Base-by-base conservation (phyloP, 129 eudicot genomes). In the Lonicera japonica region DNA sequence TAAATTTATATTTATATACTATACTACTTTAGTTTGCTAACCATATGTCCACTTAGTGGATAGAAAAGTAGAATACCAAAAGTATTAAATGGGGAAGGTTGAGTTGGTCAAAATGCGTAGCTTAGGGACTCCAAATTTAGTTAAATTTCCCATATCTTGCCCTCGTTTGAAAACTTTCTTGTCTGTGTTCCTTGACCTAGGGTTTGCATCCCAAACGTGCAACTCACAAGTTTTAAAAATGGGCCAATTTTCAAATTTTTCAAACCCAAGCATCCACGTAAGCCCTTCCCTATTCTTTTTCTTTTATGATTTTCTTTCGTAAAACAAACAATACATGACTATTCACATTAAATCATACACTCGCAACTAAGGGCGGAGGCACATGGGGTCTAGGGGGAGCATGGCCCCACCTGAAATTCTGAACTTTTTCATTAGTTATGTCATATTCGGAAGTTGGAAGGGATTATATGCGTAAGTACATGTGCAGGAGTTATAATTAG, bases 161-260 rank as follows among this genome's bases (percentile, higher is more conserved):
- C 89, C 89, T 82, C 89, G 82, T 74, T 80, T 73, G 73, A 66
- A 82, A 70, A 82, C 82, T 68, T 75, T 77, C 66, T 85, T 89
- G 96, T 89, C 95, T 75, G 77, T 29, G 36, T 29, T 79, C 79
- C 75, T 80, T 82, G 85, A 77, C 96, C 83, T 85, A 17, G 95
- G 95, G 70, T 79, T 88, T 82, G 90, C 85, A 69, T 68, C 81
- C 87, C 96, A 89, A 48, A 68, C 96, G 96, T 82, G 96, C 76
- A 73, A 77, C 70, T 78, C 74, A 29, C 63, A 14, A 58, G 24
- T 57, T 51, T 72, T 69, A 62, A 54, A 79, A 56, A 54, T 20
- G n/a, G 25, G 21, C 52, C 45, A 1, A 16, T 57, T 56, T 75
- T 70, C 71, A 58, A 76, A 63, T 41, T 70, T 68, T 63, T 70